These are phyloP conservation scores for Peronosclerospora sorghi DNA, from an alignment of 352 stramenopile genomes.

Conservation along the genomic window DNA sequence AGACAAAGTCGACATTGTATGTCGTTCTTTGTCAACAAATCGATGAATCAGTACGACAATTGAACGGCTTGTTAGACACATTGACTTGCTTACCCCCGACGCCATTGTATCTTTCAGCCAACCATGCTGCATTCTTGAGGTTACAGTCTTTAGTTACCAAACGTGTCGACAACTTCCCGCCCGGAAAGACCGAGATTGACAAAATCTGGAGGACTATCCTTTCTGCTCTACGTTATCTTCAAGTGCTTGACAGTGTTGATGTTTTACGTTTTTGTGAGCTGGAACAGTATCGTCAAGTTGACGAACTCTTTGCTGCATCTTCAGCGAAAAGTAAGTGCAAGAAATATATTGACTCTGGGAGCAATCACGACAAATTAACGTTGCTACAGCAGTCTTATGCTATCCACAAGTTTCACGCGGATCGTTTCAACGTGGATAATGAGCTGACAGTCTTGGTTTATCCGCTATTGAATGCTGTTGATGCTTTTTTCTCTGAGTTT, in stretches of 20 bases:
- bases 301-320: slow-evolving; percentile 21
- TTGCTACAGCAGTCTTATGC: slow-evolving; percentile 80
- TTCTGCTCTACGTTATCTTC: slow-evolving; percentile 28
- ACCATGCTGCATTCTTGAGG: slow-evolving; percentile 35
- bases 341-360: no score
- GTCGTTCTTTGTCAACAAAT: slow-evolving; percentile 17
- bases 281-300: slow-evolving; percentile 48
- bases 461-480: slow-evolving; percentile 53
- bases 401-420: slow-evolving; percentile 60
- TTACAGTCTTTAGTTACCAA: slow-evolving; percentile 18
- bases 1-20: slow-evolving; percentile 41
- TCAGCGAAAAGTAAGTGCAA: slow-evolving; percentile 11
- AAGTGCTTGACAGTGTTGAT: slow-evolving; percentile 45
- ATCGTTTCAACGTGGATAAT: slow-evolving; percentile 61
- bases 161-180: not conserved
- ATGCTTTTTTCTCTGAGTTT: slow-evolving; percentile 31
- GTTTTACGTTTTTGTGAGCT: slow-evolving; percentile 66
- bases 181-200: slow-evolving; percentile 17
- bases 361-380: slow-evolving; percentile 27
- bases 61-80: slow-evolving; percentile 10
- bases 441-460: slow-evolving; percentile 64
- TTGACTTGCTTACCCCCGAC: slow-evolving; percentile 16
- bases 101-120: slow-evolving; percentile 40
- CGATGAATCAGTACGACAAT: slow-evolving; percentile 3
- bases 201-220: slow-evolving; percentile 29